Conservation (phyloP, 2,329 filamentous ascomycete genomes). For the Sclerotinia minor region DNA sequence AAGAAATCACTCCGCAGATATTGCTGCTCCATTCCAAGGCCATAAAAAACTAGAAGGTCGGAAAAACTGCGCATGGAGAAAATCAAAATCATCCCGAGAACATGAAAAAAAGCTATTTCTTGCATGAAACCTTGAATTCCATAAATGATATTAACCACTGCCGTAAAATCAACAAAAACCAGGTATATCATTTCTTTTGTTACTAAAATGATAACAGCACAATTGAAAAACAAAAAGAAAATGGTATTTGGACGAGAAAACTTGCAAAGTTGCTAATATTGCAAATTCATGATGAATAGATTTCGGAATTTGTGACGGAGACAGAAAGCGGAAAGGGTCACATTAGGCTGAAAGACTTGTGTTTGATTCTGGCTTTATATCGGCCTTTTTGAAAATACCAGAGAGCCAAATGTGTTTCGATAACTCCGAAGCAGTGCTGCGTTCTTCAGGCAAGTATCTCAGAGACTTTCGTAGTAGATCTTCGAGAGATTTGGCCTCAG, state of each 20-base stretch:
- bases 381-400: background rate
- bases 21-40: background rate
- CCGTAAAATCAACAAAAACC: no score
- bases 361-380: background rate
- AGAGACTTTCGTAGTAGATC: slow-evolving; percentile 27
- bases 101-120: background rate
- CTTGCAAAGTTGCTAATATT: background rate
- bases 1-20: background rate
- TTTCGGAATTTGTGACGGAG: background rate
- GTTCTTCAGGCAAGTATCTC: slow-evolving; percentile 28
- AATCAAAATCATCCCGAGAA: background rate
- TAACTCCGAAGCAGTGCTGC: slow-evolving; percentile 23
- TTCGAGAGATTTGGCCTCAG: slow-evolving; percentile 27
- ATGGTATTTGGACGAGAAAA: background rate
- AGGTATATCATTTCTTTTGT: no score
- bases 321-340: background rate
- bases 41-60: background rate
- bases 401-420: slow-evolving; percentile 29
- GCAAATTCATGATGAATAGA: background rate
- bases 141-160: no score
- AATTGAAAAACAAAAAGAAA: background rate
- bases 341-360: background rate
- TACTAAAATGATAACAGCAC: background rate
- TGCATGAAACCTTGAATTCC: background rate
- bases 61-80: background rate